Evolutionary conservation across 441 rosid genomes (phyloP), one percentile per base, ranked within the genome.

Genomic region (Populus hybrid): DNA sequence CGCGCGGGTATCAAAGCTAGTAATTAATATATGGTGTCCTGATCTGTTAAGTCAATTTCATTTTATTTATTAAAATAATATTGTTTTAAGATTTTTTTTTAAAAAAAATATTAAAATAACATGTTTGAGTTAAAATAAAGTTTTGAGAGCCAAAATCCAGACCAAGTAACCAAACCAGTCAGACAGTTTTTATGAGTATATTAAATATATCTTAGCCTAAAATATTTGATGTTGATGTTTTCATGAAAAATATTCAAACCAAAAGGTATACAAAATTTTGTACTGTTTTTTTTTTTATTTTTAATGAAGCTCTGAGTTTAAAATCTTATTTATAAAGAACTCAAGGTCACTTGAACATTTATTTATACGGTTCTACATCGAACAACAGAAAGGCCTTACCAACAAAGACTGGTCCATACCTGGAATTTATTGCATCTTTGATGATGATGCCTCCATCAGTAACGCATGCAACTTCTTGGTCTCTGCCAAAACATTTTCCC

Each of bases 401-500:
- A n/a, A 36, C 57, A 70, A 42, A 32, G 32, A 10, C 57, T n/a
- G 8, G 24, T 1, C 32, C 67, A 2, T 34, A 1, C 73, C 2
- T 26, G 10, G 28, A 73, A 18, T 72, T 80, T 38, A 80, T 36
- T 69, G 57, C 36, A 64, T 66, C 73, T 3, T 63, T 6, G 77
- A 65, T 59, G 59, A 50, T 50, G 69, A 71, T 50, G 90, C 82
- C 71, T 85, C 82, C 46, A 23, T 78, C 69, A 93, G 86, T 50
- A 85, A 79, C 1, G 75, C 70, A 69, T 76, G 83, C 82, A 95
- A 78, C 90, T 93, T 91, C 86, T 83, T 83, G 59, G 92, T 82
- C 76, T 84, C 95, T 1, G 85, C 67, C 40, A 50, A 59, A 76
- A 93, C 84, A 83, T 86, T 87, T 81, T 92, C 90, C 87, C 86